Conservation (phyloP, 768 basidiomycete genomes). For the Xerocomus spinulosus region DNA sequence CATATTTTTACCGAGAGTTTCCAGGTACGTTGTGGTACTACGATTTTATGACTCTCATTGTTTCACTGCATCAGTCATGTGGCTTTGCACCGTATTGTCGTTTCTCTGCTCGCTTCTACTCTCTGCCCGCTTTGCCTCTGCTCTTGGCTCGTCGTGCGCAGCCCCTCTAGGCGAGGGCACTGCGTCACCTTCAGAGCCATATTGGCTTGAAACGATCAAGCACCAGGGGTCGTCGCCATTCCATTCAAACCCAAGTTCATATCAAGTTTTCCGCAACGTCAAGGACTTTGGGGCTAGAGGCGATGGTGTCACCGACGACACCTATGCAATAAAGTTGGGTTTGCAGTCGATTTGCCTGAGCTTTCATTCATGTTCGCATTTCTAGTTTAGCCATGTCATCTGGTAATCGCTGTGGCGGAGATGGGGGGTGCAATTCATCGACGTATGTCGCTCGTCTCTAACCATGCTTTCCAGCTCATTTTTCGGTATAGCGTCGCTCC, state of each 20-base stretch:
- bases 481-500: constrained; percentile 38
- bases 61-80: constrained; percentile 6
- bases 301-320: constrained; percentile 73
- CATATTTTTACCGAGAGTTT: no score
- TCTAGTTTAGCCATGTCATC: constrained; percentile 57
- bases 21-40: no score
- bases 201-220: constrained; percentile 65
- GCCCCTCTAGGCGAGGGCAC: constrained; percentile 44
- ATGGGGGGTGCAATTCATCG: constrained; percentile 43
- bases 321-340: constrained; percentile 62
- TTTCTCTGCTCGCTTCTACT: constrained; percentile 11
- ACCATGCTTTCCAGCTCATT: neutral
- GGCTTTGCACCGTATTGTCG: neutral
- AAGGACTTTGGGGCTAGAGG: constrained; percentile 51
- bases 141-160: constrained; percentile 43
- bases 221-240: constrained; percentile 68
- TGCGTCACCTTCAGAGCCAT: constrained; percentile 41
- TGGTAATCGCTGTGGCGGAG: constrained; percentile 57
- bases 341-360: neutral
- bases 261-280: constrained; percentile 74
- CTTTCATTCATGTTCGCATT: constrained; percentile 6
- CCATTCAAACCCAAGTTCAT: constrained; percentile 46
- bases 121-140: constrained; percentile 12
- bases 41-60: no score
- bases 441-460: constrained; percentile 34